A percentile compares a stretch with the other conserved stretches of the same genome.
Conservation (phyloP, 495 filamentous ascomycete species). For the Annulohypoxylon maeteangense region DNA sequence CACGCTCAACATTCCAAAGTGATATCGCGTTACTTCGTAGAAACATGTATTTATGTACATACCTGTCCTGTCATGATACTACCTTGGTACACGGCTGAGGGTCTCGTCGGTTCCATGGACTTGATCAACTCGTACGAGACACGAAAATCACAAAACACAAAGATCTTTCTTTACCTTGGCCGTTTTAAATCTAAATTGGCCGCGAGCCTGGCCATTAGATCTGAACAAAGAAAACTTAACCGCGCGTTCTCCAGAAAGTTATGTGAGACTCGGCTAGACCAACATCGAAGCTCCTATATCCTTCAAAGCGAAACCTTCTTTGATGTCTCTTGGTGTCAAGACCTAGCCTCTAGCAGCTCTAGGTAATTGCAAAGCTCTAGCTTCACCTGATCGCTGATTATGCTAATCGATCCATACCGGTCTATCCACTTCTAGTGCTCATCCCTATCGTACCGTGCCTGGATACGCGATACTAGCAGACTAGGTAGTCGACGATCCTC, state of each 20-base stretch:
- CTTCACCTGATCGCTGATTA: constrained; percentile 2
- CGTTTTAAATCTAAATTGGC: constrained; percentile 32
- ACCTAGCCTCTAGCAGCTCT: no score
- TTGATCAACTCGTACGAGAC: constrained; percentile 22
- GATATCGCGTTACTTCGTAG: neutral
- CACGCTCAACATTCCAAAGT: neutral
- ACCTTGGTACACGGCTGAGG: neutral
- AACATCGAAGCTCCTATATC: constrained; percentile 14
- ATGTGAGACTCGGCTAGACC: constrained; percentile 1
- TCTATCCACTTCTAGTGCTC: constrained; percentile 9
- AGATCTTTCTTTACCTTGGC: constrained; percentile 16
- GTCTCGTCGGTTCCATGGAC: constrained; percentile 7
- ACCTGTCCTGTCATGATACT: neutral
- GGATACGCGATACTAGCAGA: neutral
- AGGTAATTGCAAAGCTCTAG: constrained; percentile 2
- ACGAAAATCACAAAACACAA: constrained; percentile 21
- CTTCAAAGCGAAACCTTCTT: constrained; percentile 22
- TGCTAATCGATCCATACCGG: constrained; percentile 13
- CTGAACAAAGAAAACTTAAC: constrained; percentile 22
- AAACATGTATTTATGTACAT: neutral
- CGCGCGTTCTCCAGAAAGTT: constrained; percentile 23
- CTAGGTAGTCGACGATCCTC: constrained; percentile 11
- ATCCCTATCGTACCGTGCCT: neutral
- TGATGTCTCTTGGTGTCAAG: neutral
- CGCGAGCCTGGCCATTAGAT: constrained; percentile 9